These are phyloP conservation scores for Didymellaceae sp. DNA, from an alignment of 2,329 filamentous ascomycete genomes.

Conservation along the genomic window DNA sequence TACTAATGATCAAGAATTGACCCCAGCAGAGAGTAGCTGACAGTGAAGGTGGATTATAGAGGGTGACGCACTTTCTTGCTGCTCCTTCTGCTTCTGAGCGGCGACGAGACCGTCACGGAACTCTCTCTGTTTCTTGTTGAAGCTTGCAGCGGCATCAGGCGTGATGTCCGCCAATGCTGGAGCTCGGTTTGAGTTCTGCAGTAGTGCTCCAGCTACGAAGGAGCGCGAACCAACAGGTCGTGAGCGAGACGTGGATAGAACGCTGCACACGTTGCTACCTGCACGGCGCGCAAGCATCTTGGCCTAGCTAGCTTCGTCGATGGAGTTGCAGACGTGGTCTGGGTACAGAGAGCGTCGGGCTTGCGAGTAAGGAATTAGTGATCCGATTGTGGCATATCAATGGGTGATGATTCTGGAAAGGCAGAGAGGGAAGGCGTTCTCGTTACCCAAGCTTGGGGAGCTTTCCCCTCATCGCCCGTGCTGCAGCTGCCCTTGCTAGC, in stretches of 20 bases:
- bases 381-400: not conserved
- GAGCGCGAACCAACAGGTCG: slow-evolving; percentile 30
- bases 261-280: slow-evolving; percentile 35
- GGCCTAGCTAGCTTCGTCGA: slow-evolving; percentile 9
- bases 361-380: no score
- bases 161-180: slow-evolving; percentile 89
- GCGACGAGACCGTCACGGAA: slow-evolving; percentile 84
- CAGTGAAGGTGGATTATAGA: slow-evolving; percentile 44
- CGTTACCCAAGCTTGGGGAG: slow-evolving; percentile 7
- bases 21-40: not conserved
- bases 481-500: slow-evolving; percentile 20
- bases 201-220: slow-evolving; percentile 36
- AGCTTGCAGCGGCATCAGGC: slow-evolving; percentile 72
- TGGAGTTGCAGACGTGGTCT: no score
- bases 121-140: slow-evolving; percentile 82
- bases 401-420: not conserved
- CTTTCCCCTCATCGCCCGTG: slow-evolving; percentile 19
- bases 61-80: slow-evolving; percentile 81
- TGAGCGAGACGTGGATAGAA: slow-evolving; percentile 25
- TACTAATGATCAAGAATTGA: slow-evolving; percentile 38
- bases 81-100: slow-evolving; percentile 76
- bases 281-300: slow-evolving; percentile 44
- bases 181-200: slow-evolving; percentile 34
- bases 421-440: slow-evolving; percentile 1
- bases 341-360: no score